Evolutionary conservation across 805 yeast species (phyloP).

Genomic region (Ogataea nitratoaversa): DNA sequence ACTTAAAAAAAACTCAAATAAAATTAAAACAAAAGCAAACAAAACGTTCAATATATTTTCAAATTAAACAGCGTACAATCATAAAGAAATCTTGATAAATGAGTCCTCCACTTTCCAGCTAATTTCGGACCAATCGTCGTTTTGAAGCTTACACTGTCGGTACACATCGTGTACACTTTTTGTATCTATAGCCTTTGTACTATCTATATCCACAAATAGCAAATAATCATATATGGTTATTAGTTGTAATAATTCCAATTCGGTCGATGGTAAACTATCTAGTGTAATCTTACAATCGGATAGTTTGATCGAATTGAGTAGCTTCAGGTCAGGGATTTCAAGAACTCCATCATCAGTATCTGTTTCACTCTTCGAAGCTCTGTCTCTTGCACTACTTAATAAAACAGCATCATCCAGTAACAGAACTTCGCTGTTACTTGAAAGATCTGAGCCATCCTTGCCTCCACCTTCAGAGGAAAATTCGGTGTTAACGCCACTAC

Average conservation of each 20-base stretch:
- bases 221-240: conserved; percentile 35
- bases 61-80: neutral
- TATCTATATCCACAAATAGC: conserved; percentile 10
- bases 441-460: conserved; percentile 12
- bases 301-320: conserved; percentile 21
- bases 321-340: conserved; percentile 16
- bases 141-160: conserved; percentile 18
- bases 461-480: conserved; percentile 12
- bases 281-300: conserved; percentile 26
- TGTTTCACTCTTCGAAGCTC: neutral
- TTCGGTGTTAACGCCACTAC: conserved; percentile 12
- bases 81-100: conserved; percentile 10
- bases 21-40: neutral
- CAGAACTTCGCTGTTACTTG: conserved; percentile 11
- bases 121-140: conserved; percentile 23
- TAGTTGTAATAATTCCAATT: conserved; percentile 33
- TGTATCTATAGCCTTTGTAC: conserved; percentile 14
- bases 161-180: conserved; percentile 16
- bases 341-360: conserved; percentile 15
- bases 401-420: conserved; percentile 27
- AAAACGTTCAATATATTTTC: no score
- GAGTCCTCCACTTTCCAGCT: conserved; percentile 25
- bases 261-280: conserved; percentile 23
- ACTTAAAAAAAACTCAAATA: neutral
- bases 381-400: conserved; percentile 6